These are phyloP conservation scores for Syzygium grande DNA, from an alignment of 345 rosid species.

Conservation along the genomic window DNA sequence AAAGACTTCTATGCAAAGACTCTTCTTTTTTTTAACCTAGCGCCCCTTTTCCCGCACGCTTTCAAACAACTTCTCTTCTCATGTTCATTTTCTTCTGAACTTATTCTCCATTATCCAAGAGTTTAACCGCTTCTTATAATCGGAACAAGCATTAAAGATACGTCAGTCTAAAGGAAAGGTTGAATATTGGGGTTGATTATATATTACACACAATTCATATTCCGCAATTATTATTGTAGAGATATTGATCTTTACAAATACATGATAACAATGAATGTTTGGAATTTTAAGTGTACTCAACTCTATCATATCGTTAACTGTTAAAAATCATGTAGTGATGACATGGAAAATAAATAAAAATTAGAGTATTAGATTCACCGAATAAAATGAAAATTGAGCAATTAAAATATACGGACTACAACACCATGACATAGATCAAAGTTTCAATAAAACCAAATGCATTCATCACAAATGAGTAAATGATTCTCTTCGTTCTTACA, in stretches of 20 bases:
- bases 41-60: too few relatives aligned
- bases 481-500: background rate
- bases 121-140: background rate
- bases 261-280: background rate
- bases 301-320: background rate
- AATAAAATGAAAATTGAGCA: background rate
- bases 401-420: background rate
- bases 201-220: background rate
- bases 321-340: background rate
- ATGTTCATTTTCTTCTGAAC: background rate
- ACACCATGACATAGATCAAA: background rate
- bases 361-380: background rate
- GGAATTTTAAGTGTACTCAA: background rate
- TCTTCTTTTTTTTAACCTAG: too few relatives aligned
- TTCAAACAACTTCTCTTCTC: background rate
- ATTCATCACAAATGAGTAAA: background rate
- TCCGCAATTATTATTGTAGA: background rate
- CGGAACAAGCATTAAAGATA: background rate
- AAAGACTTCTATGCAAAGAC: too few relatives aligned
- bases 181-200: background rate
- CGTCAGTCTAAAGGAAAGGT: background rate
- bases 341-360: background rate
- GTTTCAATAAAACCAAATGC: background rate
- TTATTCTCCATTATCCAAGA: background rate
- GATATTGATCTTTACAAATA: background rate